Base-by-base conservation (phyloP, 202 grass and related monocot genomes). In the Panicum hallii region DNA sequence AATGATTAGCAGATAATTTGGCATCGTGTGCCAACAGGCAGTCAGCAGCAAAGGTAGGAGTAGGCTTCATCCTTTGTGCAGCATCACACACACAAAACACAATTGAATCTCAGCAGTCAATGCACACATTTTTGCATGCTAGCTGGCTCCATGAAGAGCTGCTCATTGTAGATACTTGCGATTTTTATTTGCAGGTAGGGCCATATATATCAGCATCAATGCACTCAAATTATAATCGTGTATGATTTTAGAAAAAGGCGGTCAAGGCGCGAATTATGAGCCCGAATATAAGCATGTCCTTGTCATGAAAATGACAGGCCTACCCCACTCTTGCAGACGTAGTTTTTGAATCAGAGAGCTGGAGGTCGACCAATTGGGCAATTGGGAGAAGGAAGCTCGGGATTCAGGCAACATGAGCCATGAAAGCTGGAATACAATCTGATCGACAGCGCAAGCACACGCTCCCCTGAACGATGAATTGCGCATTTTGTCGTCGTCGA, bases 221-320 rank as follows among this genome's bases (percentile, higher is more conserved):
- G 75, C 46, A 34, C 10, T 63, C 28, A 44, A 81, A 84, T 87
- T 83, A 46, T n/a, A 79, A 64, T 53, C 20, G 17, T 13, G 36
- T 63, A 80, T 48, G 52, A 64, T 79, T 63, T 67, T 69, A 20
- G 6, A 17, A 16, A 90, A 90, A 70, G 53, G 63, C 0, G 36
- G 85, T 87, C 80, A 87, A 76, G 75, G 49, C 14, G 79, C 74
- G 44, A 87, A 90, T 90, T 80, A 90, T 84, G 76, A 77, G 62
- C 54, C 80, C 9, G 63, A 48, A 90, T 90, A 76, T 81, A 87
- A 41, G 76, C 89, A 87, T 30, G 76, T 81, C 70, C 38, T 26
- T 72, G 53, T 87, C 84, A 84, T 32, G 89, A 90, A 34, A 90
- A 81, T 44, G 85, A 87, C 81, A 58, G 9, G 44, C 13, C 1